These are phyloP conservation scores for Blastobotrys indianensis DNA, from an alignment of 1,139 yeast species.

Conservation along the genomic window DNA sequence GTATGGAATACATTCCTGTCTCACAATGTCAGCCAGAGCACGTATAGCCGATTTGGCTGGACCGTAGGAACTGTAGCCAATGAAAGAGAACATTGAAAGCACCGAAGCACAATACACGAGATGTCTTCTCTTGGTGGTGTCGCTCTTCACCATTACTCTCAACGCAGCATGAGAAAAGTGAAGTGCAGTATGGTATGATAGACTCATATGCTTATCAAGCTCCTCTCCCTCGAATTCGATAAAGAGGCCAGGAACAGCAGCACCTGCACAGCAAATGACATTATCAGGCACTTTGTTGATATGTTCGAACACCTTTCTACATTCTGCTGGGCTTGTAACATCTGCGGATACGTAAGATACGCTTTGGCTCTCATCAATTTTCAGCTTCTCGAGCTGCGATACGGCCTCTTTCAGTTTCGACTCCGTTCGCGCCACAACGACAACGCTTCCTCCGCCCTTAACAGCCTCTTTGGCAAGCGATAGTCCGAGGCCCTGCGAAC, in stretches of 20 bases:
- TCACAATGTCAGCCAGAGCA: conserved; percentile 63
- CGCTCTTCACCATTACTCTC: conserved; percentile 38
- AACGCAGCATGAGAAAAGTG: conserved; percentile 58
- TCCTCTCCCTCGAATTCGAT: conserved; percentile 57
- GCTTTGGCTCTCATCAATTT: conserved; percentile 30
- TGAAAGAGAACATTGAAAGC: conserved; percentile 76
- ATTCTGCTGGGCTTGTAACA: conserved; percentile 50
- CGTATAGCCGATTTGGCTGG: conserved; percentile 83
- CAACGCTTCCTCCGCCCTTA: conserved; percentile 53
- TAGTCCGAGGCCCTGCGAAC: conserved; percentile 90
- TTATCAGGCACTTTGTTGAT: conserved; percentile 51
- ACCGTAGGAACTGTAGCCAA: conserved; percentile 87
- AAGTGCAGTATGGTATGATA: conserved; percentile 69
- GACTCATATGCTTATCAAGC: conserved; percentile 53
- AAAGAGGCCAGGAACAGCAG: conserved; percentile 74
- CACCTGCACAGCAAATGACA: conserved; percentile 83
- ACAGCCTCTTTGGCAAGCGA: conserved; percentile 63
- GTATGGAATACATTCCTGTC: conserved; percentile 74
- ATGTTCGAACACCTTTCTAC: conserved; percentile 41
- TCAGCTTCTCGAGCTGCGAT: conserved; percentile 36
- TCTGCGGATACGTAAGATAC: conserved; percentile 58
- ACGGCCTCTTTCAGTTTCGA: conserved; percentile 49
- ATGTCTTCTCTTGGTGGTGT: conserved; percentile 39
- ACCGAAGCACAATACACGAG: conserved; percentile 75
- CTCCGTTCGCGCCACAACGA: conserved; percentile 71